A percentile compares a stretch with the other conserved stretches of the same genome.
Evolutionary conservation across 108 stramenopile genomes (phyloP).

Genomic region (Conticribra guillardii): DNA sequence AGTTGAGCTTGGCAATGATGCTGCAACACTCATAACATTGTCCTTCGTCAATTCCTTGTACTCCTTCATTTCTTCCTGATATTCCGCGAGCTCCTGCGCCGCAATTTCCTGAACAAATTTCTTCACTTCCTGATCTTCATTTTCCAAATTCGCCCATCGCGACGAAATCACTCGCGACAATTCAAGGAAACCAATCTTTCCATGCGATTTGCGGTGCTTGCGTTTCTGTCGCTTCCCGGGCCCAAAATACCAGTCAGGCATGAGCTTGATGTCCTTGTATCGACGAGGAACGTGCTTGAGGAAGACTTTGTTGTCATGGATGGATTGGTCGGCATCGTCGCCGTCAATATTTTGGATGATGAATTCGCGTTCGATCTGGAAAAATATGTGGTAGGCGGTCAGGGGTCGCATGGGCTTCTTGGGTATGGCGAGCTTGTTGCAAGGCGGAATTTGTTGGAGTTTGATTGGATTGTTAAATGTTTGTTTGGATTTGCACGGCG

Average conservation of each 20-base stretch:
- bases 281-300: conserved; percentile 32
- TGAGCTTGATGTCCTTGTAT: conserved; percentile 40
- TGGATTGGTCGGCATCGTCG: conserved; percentile 20
- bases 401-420: conserved; percentile 52
- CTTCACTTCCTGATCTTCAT: conserved; percentile 43
- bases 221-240: conserved; percentile 45
- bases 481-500: too few species aligned
- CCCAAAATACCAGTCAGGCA: conserved; percentile 47
- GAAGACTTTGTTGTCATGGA: conserved; percentile 11
- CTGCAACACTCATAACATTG: neutral
- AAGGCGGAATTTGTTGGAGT: neutral
- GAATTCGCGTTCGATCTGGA: conserved; percentile 49
- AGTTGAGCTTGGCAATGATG: neutral
- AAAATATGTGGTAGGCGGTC: conserved; percentile 54
- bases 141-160: conserved; percentile 58
- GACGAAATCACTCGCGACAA: conserved; percentile 66
- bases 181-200: conserved; percentile 82
- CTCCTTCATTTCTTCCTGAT: conserved; percentile 40
- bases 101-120: conserved; percentile 34
- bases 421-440: conserved; percentile 10
- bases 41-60: conserved; percentile 42
- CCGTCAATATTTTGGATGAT: conserved; percentile 42
- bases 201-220: conserved; percentile 77
- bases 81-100: conserved; percentile 34
- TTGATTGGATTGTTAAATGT: too few species aligned